Conservation (phyloP, 2,329 filamentous ascomycete genomes). For the Phyllosticta citrichinensis region DNA sequence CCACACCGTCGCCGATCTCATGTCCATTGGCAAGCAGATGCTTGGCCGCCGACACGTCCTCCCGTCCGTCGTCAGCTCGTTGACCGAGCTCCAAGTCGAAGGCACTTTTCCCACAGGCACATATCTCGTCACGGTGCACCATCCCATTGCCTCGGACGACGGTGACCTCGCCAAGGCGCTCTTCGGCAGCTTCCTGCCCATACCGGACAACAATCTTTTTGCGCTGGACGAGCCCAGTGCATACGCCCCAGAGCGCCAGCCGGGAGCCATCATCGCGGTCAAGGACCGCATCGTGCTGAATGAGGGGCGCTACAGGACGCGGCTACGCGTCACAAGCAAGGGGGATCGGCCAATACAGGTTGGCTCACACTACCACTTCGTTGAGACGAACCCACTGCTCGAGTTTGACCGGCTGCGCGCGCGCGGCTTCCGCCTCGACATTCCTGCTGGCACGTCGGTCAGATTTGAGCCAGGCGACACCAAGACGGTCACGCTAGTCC, state of each 20-base stretch:
- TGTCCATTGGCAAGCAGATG: constrained; percentile 84
- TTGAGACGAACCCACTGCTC: constrained; percentile 85
- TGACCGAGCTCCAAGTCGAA: constrained; percentile 83
- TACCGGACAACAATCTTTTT: constrained; percentile 62
- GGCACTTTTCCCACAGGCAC: constrained; percentile 86
- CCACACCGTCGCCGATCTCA: constrained; percentile 85
- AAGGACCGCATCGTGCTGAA: constrained; percentile 63
- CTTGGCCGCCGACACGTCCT: constrained; percentile 86
- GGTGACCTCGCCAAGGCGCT: constrained; percentile 78
- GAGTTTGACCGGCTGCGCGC: constrained; percentile 76
- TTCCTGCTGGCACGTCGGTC: constrained; percentile 81
- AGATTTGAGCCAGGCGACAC: constrained; percentile 90
- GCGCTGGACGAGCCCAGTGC: constrained; percentile 52
- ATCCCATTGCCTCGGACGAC: constrained; percentile 77
- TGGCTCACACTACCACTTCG: constrained; percentile 92
- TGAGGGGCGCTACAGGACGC: constrained; percentile 61
- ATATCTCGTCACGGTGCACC: constrained; percentile 88
- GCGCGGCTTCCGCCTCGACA: constrained; percentile 81
- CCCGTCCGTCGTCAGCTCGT: constrained; percentile 67
- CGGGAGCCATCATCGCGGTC: constrained; percentile 68
- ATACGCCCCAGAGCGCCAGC: constrained; percentile 58
- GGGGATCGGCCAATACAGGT: constrained; percentile 86
- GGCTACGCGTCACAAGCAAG: constrained; percentile 68
- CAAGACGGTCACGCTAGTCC: constrained; percentile 80
- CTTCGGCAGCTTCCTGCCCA: constrained; percentile 82